Percentiles rank a stretch among this genome's conserved stretches.
Evolutionary conservation across 805 yeast species (phyloP).

Genomic region (Starmerella sirachaensis): DNA sequence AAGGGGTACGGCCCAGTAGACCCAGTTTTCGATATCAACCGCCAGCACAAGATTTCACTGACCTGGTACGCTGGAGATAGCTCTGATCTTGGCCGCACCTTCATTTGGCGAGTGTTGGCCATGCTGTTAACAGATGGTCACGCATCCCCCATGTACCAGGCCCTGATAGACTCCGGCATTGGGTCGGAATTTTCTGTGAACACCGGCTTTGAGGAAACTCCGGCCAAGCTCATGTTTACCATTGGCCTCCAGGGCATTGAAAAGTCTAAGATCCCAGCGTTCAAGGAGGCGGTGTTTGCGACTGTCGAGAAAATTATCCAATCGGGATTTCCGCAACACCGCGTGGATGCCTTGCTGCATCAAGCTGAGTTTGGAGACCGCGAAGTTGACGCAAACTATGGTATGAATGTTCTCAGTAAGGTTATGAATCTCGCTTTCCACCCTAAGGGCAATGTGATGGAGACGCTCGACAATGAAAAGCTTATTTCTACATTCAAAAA

Average conservation of each 20-base stretch:
- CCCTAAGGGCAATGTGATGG: conserved; percentile 56
- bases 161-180: conserved; percentile 69
- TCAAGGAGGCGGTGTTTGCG: conserved; percentile 38
- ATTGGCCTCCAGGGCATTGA: conserved; percentile 73
- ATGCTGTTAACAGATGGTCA: conserved; percentile 78
- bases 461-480: conserved; percentile 51
- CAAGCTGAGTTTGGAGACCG: conserved; percentile 75
- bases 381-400: conserved; percentile 83
- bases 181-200: conserved; percentile 83
- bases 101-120: conserved; percentile 58
- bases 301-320: conserved; percentile 37
- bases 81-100: conserved; percentile 51
- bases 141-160: conserved; percentile 77
- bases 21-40: conserved; percentile 51
- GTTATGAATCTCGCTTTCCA: conserved; percentile 81
- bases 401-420: conserved; percentile 60
- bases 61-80: conserved; percentile 85
- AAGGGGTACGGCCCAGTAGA: conserved; percentile 65
- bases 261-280: conserved; percentile 33
- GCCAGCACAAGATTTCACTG: conserved; percentile 67
- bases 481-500: conserved; percentile 47
- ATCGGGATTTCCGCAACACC: conserved; percentile 39
- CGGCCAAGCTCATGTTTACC: conserved; percentile 65
- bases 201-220: conserved; percentile 73
- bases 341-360: conserved; percentile 77